Base-by-base conservation (phyloP, 371 early-diverging fungal species). In the Mucor circinelloides region DNA sequence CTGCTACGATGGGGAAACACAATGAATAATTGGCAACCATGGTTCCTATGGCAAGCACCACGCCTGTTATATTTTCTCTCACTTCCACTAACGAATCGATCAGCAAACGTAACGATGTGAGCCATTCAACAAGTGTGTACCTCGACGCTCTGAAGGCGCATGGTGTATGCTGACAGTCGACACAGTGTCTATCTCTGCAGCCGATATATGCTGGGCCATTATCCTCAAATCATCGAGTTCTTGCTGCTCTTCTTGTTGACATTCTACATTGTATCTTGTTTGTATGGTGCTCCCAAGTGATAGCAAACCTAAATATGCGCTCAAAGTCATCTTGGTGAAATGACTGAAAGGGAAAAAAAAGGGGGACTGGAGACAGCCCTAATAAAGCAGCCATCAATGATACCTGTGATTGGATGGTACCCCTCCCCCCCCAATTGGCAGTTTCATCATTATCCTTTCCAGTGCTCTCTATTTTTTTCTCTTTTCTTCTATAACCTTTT, bases 1-100 rank as follows among this genome's bases (percentile, higher is more conserved):
- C 81, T 8, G 83, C 88, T 27, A 88, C 85, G 54, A 86, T 80
- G 0, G 88, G 88, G 54, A 85, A 88, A 54, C 87, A 83, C 2
- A 86, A 64, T 2, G 81, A 77, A 40, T 88, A 86, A 64, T 88
- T 88, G 64, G 84, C 77, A 2, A 86, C 78, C 81, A 88, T 76
- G 6, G 85, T 80, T 2, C 84, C 79, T 42, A 86, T 82, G 0
- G 85, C 85, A 4, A 88, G 72, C 17, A 74, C 72, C 25, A 84
- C 81, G 1, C 82, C 84, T 15, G 81, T 78, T 42, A 83, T 73
- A 61, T 80, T 85, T 44, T 88, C 87, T 27, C 76, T 73, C 2
- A 80, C 69, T 67, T 85, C 87, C 76, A 69, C 42, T 58, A 50
- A 25, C 9, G 21, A 48, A 23, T 9, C 19, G 3, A 12, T 28